A percentile compares a stretch with the other conserved stretches of the same genome.
These are phyloP conservation scores for Rhynchosporium graminicola DNA, from an alignment of 2,329 filamentous ascomycete species.

Conservation along the genomic window DNA sequence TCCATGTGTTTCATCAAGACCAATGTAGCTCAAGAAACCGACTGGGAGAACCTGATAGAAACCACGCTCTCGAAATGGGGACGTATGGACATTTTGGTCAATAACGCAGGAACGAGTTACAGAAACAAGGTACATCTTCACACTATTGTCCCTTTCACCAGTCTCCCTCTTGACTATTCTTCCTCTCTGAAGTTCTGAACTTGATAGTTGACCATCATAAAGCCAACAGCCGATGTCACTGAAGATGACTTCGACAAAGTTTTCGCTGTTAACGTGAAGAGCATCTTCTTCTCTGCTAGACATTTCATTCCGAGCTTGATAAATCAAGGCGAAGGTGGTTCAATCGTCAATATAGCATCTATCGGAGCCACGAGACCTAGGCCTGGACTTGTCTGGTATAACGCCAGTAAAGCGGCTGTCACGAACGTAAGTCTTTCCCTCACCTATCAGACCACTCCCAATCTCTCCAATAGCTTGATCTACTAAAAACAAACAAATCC, in stretches of 20 bases:
- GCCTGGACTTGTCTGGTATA: slow-evolving; percentile 68
- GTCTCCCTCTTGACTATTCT: not conserved
- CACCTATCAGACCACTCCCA: slow-evolving; percentile 15
- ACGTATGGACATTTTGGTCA: slow-evolving; percentile 58
- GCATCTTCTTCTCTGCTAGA: slow-evolving; percentile 59
- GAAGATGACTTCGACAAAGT: slow-evolving; percentile 67
- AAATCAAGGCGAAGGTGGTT: slow-evolving; percentile 55
- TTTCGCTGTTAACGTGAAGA: slow-evolving; percentile 70
- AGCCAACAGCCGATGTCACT: slow-evolving; percentile 61
- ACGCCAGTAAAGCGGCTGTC: slow-evolving; percentile 67
- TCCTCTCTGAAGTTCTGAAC: too few species aligned
- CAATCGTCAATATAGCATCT: slow-evolving; percentile 66
- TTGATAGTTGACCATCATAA: not conserved
- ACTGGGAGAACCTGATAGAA: slow-evolving; percentile 55
- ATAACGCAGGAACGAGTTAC: slow-evolving; percentile 62
- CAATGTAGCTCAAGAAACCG: slow-evolving; percentile 53
- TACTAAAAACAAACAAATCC: not conserved
- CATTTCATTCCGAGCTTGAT: slow-evolving; percentile 63
- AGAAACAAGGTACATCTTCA: slow-evolving; percentile 50
- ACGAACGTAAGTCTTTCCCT: slow-evolving; percentile 49
- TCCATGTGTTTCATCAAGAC: slow-evolving; percentile 44
- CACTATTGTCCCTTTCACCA: not conserved
- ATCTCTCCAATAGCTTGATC: not conserved
- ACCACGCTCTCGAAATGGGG: slow-evolving; percentile 50
- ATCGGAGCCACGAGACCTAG: slow-evolving; percentile 63